Evolutionary conservation across 331 rosid genomes (phyloP).

Genomic region (Pyrus hybrid): DNA sequence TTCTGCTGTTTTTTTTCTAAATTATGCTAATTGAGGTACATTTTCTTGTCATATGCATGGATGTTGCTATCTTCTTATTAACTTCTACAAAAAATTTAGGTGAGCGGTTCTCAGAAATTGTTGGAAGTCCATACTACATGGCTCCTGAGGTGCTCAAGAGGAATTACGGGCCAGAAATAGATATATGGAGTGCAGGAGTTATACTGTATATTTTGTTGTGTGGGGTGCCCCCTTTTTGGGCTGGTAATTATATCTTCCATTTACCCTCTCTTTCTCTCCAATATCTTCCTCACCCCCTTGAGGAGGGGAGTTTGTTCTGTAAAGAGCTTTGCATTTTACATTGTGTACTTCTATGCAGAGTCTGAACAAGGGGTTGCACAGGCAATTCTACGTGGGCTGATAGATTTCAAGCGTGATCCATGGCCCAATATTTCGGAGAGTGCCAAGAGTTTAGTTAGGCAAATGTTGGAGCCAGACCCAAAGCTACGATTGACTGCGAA

Average conservation of each 20-base stretch:
- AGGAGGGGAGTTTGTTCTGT: neutral
- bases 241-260: slow-evolving; percentile 54
- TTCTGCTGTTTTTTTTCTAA: neutral
- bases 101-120: slow-evolving; percentile 94
- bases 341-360: slow-evolving; percentile 53
- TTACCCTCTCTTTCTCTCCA: slow-evolving; percentile 4
- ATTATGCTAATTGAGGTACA: neutral
- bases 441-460: slow-evolving; percentile 92
- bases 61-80: slow-evolving; percentile 15
- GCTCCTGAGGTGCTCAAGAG: slow-evolving; percentile 99
- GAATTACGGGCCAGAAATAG: slow-evolving; percentile 94
- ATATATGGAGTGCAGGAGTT: slow-evolving; percentile 99
- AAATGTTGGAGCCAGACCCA: slow-evolving; percentile 98
- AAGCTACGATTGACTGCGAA: slow-evolving; percentile 94
- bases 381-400: slow-evolving; percentile 92
- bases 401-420: slow-evolving; percentile 96
- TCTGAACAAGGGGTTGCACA: slow-evolving; percentile 99
- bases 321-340: slow-evolving; percentile 11
- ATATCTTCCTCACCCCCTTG: neutral
- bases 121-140: slow-evolving; percentile 99
- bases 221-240: slow-evolving; percentile 99
- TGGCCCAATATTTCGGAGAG: slow-evolving; percentile 95
- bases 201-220: slow-evolving; percentile 89
- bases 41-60: neutral
- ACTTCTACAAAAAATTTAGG: slow-evolving; percentile 39